Conservation (phyloP, 345 rosid species). For the Rhizophora apiculata region DNA sequence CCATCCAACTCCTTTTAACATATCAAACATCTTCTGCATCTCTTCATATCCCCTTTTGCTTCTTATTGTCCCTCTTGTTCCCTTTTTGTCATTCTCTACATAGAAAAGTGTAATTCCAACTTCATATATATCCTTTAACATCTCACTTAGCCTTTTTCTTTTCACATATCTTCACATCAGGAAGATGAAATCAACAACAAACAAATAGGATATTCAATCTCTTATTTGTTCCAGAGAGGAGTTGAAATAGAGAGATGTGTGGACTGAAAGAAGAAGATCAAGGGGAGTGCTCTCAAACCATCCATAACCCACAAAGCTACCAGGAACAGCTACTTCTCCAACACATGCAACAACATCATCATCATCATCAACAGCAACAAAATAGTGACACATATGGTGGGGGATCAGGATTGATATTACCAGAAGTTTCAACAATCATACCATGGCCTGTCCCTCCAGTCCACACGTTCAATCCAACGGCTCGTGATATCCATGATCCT, state of each 20-base stretch:
- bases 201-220: slow-evolving; percentile 9
- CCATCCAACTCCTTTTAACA: neutral
- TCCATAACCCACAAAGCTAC: slow-evolving; percentile 57
- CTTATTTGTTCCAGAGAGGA: neutral
- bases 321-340: slow-evolving; percentile 63
- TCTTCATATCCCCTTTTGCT: neutral
- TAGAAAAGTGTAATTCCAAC: too few species aligned
- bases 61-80: neutral
- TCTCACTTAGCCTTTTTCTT: too few species aligned
- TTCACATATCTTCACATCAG: too few species aligned
- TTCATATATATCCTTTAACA: too few species aligned
- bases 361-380: slow-evolving; percentile 31
- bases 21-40: neutral
- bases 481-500: slow-evolving; percentile 51
- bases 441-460: slow-evolving; percentile 53
- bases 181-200: neutral
- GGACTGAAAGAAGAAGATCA: slow-evolving; percentile 68
- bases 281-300: slow-evolving; percentile 56
- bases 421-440: slow-evolving; percentile 53
- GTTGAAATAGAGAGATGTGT: slow-evolving; percentile 37
- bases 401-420: slow-evolving; percentile 46
- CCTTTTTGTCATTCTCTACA: neutral
- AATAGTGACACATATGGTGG: slow-evolving; percentile 34
- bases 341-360: slow-evolving; percentile 31
- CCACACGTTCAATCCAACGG: slow-evolving; percentile 25